Conservation (phyloP, 169 alveolate species). For the Plasmodium vivax region DNA sequence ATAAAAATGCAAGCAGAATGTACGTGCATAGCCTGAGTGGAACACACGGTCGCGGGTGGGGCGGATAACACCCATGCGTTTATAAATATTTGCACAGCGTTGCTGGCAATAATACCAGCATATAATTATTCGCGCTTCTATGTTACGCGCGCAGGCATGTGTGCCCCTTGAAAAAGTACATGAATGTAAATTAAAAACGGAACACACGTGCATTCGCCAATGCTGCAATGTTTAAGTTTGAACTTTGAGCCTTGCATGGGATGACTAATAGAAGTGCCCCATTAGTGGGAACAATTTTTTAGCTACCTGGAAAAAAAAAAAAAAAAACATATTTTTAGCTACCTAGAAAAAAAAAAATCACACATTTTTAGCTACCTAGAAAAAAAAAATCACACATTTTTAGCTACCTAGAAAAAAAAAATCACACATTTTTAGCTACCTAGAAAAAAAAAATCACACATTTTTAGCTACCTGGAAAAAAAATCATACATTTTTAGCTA, state of each 20-base stretch:
- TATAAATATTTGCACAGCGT: not conserved
- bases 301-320: not conserved
- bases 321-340: not conserved
- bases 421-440: not conserved
- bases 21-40: not conserved
- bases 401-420: not conserved
- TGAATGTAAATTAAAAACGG: not conserved
- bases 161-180: not conserved
- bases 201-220: not conserved
- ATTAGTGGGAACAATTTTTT: not conserved
- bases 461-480: not conserved
- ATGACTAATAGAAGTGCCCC: not conserved
- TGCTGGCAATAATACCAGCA: not conserved
- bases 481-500: not conserved
- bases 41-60: not conserved
- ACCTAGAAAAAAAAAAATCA: not conserved
- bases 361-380: not conserved
- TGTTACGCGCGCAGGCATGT: not conserved
- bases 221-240: not conserved
- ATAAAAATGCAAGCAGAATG: not conserved
- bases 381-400: not conserved
- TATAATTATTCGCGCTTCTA: not conserved
- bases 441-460: not conserved
- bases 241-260: not conserved
- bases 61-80: not conserved